Base-by-base conservation (phyloP, 2,329 filamentous ascomycete genomes). In the Zymoseptoria tritici region DNA sequence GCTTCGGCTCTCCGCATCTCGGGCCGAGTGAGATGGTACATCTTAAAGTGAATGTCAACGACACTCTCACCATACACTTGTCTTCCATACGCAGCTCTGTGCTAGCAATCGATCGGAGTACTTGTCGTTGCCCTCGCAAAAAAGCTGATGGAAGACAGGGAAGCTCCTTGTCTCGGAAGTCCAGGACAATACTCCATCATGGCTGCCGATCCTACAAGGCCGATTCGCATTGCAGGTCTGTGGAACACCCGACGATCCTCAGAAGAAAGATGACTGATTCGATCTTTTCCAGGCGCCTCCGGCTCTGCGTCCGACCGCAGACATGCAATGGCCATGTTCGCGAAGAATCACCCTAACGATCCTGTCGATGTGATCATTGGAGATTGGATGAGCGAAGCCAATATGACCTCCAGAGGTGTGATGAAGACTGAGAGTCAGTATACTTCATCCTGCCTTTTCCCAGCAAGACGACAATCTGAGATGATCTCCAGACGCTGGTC, bases 311-410 rank as follows among this genome's bases (percentile, higher is more conserved):
- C 73, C 21, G 75, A 77, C 57, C 70, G 75, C 6, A 70, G 73
- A 5, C 65, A 69, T 63, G 74, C 74, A 24, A 73, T 77, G 60
- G 63, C 68, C 8, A 64, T 64, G n/a, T 60, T 72, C 13, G 70
- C 69, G 3, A 62, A 64, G 20, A 70, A 69, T 50, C 53, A 65
- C 52, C 55, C 73, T 7, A 60, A 64, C 6, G 72, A 72, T 13
- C 80, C 81, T 26, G 71, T 78, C 9, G 80, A 83, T 64, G 78
- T 82, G 19, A 81, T 83, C 53, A 82, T 79, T 0, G 80, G 80
- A 9, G 81, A 83, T 61, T 83, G 80, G 64, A 74, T 81, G 46
- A 77, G 57, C 50, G 67, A 72, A 46, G 66, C 68, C 57, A 68
- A 71, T 64, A 72, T 71, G 64, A 24, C 22, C 20, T 22, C 79